Conservation (phyloP, 768 basidiomycete genomes). For the Candolleomyces aberdarensis region DNA sequence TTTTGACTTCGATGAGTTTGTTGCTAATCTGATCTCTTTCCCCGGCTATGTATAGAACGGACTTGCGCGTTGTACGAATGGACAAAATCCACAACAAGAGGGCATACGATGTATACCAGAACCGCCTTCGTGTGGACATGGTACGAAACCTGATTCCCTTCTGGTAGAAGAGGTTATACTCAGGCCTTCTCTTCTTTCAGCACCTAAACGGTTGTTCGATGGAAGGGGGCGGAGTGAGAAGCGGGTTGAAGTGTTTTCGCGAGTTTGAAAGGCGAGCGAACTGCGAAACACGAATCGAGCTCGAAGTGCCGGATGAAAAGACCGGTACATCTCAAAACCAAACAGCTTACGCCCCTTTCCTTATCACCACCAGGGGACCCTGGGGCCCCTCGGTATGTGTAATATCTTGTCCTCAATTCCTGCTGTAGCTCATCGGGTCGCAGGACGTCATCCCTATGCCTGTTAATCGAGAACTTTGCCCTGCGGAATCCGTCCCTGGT, state of each 20-base stretch:
- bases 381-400: constrained; percentile 28
- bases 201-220: not conserved
- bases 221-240: constrained; percentile 18
- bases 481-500: not conserved
- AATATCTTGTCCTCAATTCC: not conserved
- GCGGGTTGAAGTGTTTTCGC: not conserved
- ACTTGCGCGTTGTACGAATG: constrained; percentile 30
- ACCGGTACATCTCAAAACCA: constrained; percentile 19
- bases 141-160: constrained; percentile 12
- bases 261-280: not conserved
- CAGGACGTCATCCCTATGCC: constrained; percentile 31
- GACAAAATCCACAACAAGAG: constrained; percentile 23
- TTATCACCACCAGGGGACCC: constrained; percentile 17
- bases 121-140: not conserved
- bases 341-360: constrained; percentile 29
- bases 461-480: constrained; percentile 26
- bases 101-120: not conserved
- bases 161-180: no score
- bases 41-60: constrained; percentile 21
- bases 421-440: not conserved
- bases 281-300: not conserved
- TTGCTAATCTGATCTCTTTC: not conserved
- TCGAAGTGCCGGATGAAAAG: constrained; percentile 15
- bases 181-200: not conserved
- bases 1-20: no score